Base-by-base conservation (phyloP, 169 alveolate genomes). In the Cryptosporidium meleagridis region DNA sequence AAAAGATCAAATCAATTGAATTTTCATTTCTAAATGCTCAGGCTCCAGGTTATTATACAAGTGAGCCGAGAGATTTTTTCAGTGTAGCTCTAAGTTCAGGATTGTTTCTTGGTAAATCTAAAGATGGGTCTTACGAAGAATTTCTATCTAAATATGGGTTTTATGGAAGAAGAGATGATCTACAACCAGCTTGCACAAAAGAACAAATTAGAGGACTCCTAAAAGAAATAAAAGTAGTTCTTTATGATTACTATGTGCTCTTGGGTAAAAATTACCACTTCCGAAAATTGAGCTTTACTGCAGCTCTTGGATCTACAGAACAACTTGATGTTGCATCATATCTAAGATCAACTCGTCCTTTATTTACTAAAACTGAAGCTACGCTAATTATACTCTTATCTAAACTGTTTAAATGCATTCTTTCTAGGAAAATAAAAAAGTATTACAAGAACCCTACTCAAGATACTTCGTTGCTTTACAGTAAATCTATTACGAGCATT, bases 191-290 rank as follows among this genome's bases (percentile, higher is more conserved):
- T 37, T 65, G 72, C 4, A 37, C 29, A n/a, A 65, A 65, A 33
- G 12, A 18, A 0, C 26, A 10, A 31, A 0, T 65, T 12, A 16
- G 33, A 33, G 4, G 4, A 0, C 6, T 65, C 14, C 48, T 35
- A 14, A 5, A 7, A n/a, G 12, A 14, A 5, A 18, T 65, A 12
- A 65, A 65, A 65, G 3, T 0, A 14, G 0, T 29, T 37, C 53
- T 65, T 10, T 1, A 5, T 0, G 33, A 31, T 6, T 65, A 65
- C 29, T 65, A 65, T 35, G 2, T 8, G 0, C 72, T 65, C 33
- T 2, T 65, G 12, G 72, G 72, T 65, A 65, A 65, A 65, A 65
- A 65, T 1, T 10, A 5, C 14, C 33, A 65, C 48, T 65, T 65
- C n/a, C 14, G 26, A 14, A 37, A 29, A 16, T 65, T 1, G 72